phyloP scores from a whole-genome alignment of 2,329 filamentous ascomycete species.

The Diplocarpon rosae region DNA sequence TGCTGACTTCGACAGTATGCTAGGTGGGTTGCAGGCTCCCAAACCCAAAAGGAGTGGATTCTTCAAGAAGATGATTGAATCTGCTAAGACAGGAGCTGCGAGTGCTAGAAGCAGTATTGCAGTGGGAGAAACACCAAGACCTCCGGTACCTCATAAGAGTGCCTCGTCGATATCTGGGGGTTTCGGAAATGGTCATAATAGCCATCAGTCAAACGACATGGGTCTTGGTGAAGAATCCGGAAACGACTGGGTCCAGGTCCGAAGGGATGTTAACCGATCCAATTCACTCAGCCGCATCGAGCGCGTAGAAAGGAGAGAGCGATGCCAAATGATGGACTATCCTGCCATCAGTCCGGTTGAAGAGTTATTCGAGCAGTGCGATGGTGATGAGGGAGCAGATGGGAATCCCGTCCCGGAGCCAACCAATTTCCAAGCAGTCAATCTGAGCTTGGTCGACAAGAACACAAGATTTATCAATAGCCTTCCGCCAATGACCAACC shows the following conservation, averaged over 20 bases:
- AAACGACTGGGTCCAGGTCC: slow-evolving; percentile 94
- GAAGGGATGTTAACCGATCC: slow-evolving; percentile 88
- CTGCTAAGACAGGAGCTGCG: slow-evolving; percentile 86
- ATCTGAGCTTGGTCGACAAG: slow-evolving; percentile 85
- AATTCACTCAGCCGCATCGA: slow-evolving; percentile 89
- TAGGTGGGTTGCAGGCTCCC: slow-evolving; percentile 69
- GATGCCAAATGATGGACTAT: slow-evolving; percentile 90
- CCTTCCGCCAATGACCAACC: slow-evolving; percentile 71
- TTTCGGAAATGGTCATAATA: slow-evolving; percentile 26
- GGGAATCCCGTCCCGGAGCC: slow-evolving; percentile 73
- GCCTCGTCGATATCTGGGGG: slow-evolving; percentile 44
- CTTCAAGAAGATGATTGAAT: slow-evolving; percentile 90
- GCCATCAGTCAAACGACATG: slow-evolving; percentile 55
- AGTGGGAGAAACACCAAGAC: slow-evolving; percentile 38
- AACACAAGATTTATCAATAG: slow-evolving; percentile 83
- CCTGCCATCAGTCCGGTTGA: slow-evolving; percentile 83
- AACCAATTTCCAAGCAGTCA: slow-evolving; percentile 69
- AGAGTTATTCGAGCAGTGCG: slow-evolving; percentile 69
- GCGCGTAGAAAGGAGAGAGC: slow-evolving; percentile 69
- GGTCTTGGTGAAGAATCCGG: slow-evolving; percentile 43
- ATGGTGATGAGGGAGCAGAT: slow-evolving; percentile 84
- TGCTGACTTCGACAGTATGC: slow-evolving; percentile 53
- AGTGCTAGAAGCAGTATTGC: slow-evolving; percentile 80
- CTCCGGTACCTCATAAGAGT: slow-evolving; percentile 25
- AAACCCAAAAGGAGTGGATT: slow-evolving; percentile 79